Base-by-base conservation (phyloP, 805 yeast genomes). In the Torulaspora franciscae region DNA sequence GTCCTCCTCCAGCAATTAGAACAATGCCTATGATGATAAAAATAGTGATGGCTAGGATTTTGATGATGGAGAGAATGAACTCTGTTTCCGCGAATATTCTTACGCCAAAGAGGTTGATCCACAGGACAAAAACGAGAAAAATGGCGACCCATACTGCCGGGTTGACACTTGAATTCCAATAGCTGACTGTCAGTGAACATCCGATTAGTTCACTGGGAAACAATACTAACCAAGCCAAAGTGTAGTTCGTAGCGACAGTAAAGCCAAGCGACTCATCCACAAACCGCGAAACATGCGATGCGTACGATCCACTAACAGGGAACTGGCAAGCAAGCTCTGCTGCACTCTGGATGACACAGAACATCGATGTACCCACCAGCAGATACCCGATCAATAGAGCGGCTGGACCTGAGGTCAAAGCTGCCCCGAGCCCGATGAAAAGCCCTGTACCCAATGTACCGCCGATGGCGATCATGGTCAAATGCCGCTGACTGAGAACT, bases 181-280 rank as follows among this genome's bases (percentile, higher is more conserved):
- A 77, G 43, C 69, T 59, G 40, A 77, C 68, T 1, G 77, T 73
- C 56, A 77, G 67, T 3, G 81, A 65, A 32, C 79, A 79, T 19
- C 80, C 77, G 19, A 77, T 79, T 51, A 77, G 59, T 57, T 77
- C 81, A 47, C 76, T 64, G 8, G 83, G 81, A 50, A 77, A 58
- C 6, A 75, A 76, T 49, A 73, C 70, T 28, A 75, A 57, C 81
- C 82, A 77, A 54, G 76, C 75, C 46, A 78, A 54, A 40, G 79
- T 73, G 55, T 77, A 78, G 52, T 75, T 73, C 74, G 79, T 77
- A 24, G 82, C 78, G 65, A 78, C 76, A 13, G 82, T 77, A 60
- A 79, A 80, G 33, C 83, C 84, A 67, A 79, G 67, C 5, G 83
- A 73, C 3, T 76, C 70, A 53, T 79, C 80, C 40, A 81, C 69